Base-by-base conservation (phyloP, 2,329 filamentous ascomycete species). In the Alternaria infectoria region DNA sequence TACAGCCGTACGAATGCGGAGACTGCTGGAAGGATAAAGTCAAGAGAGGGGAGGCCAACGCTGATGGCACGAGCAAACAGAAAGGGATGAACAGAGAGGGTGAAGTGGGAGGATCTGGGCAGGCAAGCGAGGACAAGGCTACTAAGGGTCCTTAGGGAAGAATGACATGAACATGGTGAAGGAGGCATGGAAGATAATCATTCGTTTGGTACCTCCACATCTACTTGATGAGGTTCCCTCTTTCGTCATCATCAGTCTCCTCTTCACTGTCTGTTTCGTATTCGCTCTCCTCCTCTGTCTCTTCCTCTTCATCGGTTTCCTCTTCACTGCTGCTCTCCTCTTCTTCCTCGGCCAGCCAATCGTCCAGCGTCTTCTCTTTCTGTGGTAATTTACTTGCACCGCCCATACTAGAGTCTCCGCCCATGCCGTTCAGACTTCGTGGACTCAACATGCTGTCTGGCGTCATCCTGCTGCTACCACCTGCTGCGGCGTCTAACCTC, bases 311-410 rank as follows among this genome's bases (percentile, higher is more conserved):
- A n/a, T 86, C 85, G 28, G 82, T 81, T 2, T 81, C 81, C 55
- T 75, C 71, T 26, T 86, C 86, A 6, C 85, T 83, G 7, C 85
- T 85, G 2, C 84, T 85, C 17, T 69, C 68, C 23, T 86, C 85
- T 7, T 90, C 93, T 19, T 70, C 68, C 21, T 86, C 85, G 5
- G 90, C 93, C 60, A 98, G 84, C 94, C 96, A 98, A 77, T 97
- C 93, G 82, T 98, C 93, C 66, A 99, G 82, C 19, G 90, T 93
- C 86, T 97, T 97, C 44, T 88, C 88, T 55, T 89, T 89, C 52
- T 66, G 65, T 44, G 60, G 70, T 30, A 62, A 63, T 55, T 68
- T 74, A 32, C 54, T 58, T 15, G 36, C 69, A 28, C 54, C 58
- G 23, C 64, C 61, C n/a, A 61, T 21, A 25, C 63, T 60, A n/a